These are phyloP conservation scores for Retiboletus flavoniger DNA, from an alignment of 1,284 basidiomycete species.

Conservation along the genomic window DNA sequence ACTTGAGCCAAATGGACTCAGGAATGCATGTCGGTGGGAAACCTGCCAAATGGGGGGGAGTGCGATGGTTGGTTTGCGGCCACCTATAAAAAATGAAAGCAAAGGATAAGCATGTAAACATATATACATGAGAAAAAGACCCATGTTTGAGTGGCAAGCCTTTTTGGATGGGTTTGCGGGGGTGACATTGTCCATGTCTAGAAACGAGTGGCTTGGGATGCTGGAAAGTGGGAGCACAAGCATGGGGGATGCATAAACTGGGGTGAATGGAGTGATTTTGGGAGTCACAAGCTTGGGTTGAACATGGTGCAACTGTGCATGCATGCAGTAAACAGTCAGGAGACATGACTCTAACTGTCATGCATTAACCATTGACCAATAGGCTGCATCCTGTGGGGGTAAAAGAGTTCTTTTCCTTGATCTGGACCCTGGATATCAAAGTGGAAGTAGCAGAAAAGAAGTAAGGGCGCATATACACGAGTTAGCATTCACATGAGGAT, in stretches of 20 bases:
- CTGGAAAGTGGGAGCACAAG: conserved; percentile 24
- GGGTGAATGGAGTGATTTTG: conserved; percentile 23
- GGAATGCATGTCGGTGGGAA: conserved; percentile 17
- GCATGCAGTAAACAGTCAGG: conserved; percentile 27
- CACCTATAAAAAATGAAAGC: conserved; percentile 12
- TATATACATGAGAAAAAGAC: neutral
- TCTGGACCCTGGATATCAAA: conserved; percentile 25
- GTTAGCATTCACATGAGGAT: conserved; percentile 34
- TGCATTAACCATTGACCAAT: conserved; percentile 26
- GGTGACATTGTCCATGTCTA: conserved; percentile 27
- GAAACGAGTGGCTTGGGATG: conserved; percentile 26
- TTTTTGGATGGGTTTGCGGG: conserved; percentile 12
- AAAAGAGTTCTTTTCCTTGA: conserved; percentile 36
- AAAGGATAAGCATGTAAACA: neutral
- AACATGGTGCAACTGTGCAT: conserved; percentile 30
- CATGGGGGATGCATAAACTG: conserved; percentile 21
- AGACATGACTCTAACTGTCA: conserved; percentile 15
- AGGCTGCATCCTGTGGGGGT: conserved; percentile 39
- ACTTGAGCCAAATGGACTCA: too few species aligned
- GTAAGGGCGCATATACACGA: conserved; percentile 18
- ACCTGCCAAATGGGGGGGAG: conserved; percentile 26
- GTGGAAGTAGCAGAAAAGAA: conserved; percentile 13
- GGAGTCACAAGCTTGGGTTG: conserved; percentile 32
- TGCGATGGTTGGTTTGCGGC: conserved; percentile 17
- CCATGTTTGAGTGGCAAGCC: conserved; percentile 20